A percentile compares a stretch with the other conserved stretches of the same genome.
These are phyloP conservation scores for Phenoliferia sp. DNA, from an alignment of 1,284 basidiomycete genomes.

Conservation along the genomic window DNA sequence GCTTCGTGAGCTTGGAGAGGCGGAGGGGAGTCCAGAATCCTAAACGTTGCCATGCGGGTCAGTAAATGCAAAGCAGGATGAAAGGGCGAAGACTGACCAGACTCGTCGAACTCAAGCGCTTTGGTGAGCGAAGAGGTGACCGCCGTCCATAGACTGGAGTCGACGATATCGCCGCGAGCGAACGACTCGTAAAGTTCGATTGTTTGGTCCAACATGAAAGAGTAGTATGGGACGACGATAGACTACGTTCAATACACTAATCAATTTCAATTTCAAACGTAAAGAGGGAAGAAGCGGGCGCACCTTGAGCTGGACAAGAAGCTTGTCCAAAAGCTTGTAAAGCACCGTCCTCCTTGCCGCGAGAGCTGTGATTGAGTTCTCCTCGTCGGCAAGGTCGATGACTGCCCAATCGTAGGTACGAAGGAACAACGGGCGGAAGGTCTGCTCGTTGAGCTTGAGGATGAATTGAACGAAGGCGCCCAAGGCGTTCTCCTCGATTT, in stretches of 20 bases:
- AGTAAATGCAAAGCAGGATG: neutral
- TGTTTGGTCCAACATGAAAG: constrained; percentile 65
- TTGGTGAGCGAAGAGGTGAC: constrained; percentile 62
- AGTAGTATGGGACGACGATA: constrained; percentile 86
- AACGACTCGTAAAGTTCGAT: constrained; percentile 60
- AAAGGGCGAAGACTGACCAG: constrained; percentile 51
- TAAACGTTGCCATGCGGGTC: constrained; percentile 37
- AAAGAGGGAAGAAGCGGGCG: constrained; percentile 18
- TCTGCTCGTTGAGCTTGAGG: constrained; percentile 86
- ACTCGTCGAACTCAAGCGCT: constrained; percentile 73
- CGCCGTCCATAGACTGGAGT: constrained; percentile 57
- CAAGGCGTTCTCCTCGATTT: constrained; percentile 50
- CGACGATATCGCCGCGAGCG: constrained; percentile 36
- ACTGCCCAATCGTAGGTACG: constrained; percentile 95
- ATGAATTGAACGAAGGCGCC: constrained; percentile 81
- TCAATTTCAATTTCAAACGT: constrained; percentile 1
- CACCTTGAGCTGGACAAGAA: constrained; percentile 82
- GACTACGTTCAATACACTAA: constrained; percentile 48
- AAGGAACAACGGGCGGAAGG: constrained; percentile 89
- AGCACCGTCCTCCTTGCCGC: constrained; percentile 60
- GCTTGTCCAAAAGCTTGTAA: constrained; percentile 62
- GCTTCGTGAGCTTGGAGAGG: constrained; percentile 57
- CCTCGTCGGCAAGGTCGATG: constrained; percentile 51
- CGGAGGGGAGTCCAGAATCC: constrained; percentile 85
- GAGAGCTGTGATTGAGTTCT: constrained; percentile 21